Evolutionary conservation across 371 early-diverging fungal species (phyloP), one percentile per base, ranked within the genome.

Genomic region (Phascolomyces articulosus): DNA sequence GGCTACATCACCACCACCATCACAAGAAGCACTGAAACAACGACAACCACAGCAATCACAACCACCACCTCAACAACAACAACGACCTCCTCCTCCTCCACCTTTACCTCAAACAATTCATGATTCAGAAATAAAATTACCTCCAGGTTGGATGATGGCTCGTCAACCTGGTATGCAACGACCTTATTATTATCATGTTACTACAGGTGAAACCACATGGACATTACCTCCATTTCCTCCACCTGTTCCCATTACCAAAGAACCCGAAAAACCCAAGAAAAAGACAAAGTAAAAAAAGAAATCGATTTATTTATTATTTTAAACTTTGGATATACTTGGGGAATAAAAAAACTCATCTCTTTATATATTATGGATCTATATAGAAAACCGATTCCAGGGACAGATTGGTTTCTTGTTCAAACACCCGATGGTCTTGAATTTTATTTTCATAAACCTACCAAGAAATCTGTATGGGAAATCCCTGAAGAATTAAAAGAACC

Each of bases 401-500:
- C 91, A 0, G 69, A 75, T 6, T 94, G 95, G 95, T 80, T 85
- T 53, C 85, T 94, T 62, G 87, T 92, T 0, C 77, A 81, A 57
- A 93, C 94, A n/a, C 81, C 75, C 34, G 76, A 78, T 23, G 89
- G 90, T 24, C 84, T 90, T 56, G 93, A 93, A 26, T 93, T 91
- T 69, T 95, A 82, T 64, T 90, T 85, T 65, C 86, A 93, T 79
- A 73, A 85, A 41, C 81, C 85, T 13, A 90, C 89, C 2, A 87
- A 89, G 57, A 72, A 76, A 21, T 84, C 88, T 0, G 78, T 87
- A 15, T 95, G 95, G 95, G 89, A 90, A 27, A 76, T 86, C 55
- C 85, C 87, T 2, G 74, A 77, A 20, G 85, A 84, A 49, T 59
- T 85, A 23, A 73, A 83, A 34, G 78, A 77, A 21, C 69, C 83